A percentile compares a stretch with the other conserved stretches of the same genome.
phyloP scores from a whole-genome alignment of 192 early-diverging fungal species.

The Backusella tarrabulga region DNA sequence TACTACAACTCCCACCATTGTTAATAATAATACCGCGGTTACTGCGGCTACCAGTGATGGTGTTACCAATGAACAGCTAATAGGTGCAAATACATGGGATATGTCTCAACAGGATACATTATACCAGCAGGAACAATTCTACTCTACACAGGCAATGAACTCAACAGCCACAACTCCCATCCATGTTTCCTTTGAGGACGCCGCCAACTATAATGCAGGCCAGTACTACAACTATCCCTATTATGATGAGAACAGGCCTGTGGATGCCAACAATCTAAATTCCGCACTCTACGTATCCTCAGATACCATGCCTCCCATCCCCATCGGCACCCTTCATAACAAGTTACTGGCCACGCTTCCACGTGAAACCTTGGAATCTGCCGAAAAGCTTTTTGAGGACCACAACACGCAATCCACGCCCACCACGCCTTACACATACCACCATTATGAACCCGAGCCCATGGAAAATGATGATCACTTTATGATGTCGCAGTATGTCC shows the following conservation, averaged over 20 bases:
- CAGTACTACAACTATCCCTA: not conserved
- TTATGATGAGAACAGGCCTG: not conserved
- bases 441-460: not conserved
- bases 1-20: not conserved
- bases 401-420: slow-evolving; percentile 3
- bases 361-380: slow-evolving; percentile 13
- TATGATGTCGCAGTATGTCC: not conserved
- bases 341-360: slow-evolving; percentile 21
- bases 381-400: slow-evolving; percentile 7
- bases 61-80: not conserved
- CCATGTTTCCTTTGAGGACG: not conserved
- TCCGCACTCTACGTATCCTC: slow-evolving; percentile 23
- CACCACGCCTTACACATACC: not conserved
- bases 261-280: not conserved
- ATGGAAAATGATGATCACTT: not conserved
- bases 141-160: not conserved
- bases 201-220: not conserved
- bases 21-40: not conserved
- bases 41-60: not conserved
- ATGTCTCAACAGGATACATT: not conserved
- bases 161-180: not conserved
- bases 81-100: not conserved
- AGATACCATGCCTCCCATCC: slow-evolving; percentile 22
- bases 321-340: slow-evolving; percentile 18
- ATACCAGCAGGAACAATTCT: not conserved